Conservation (phyloP, 139 green algal genomes). For the Coelastrella sp. region DNA sequence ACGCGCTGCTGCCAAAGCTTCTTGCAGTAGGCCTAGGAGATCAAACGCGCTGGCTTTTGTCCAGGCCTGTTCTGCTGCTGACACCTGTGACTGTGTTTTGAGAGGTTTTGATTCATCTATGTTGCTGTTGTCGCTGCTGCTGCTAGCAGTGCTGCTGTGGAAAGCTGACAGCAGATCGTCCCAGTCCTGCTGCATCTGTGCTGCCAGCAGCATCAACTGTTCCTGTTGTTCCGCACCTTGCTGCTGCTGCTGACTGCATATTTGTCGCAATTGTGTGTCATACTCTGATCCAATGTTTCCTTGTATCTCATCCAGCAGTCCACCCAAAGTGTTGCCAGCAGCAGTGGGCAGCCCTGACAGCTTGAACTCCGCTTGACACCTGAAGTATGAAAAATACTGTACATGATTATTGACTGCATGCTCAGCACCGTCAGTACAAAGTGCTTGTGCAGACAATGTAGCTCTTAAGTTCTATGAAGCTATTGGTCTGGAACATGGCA, state of each 20-base stretch:
- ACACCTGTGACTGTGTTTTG: not conserved
- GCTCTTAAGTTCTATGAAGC: no score
- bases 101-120: not conserved
- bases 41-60: slow-evolving; percentile 21
- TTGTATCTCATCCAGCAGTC: not conserved
- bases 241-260: slow-evolving; percentile 19
- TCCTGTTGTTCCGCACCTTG: not conserved
- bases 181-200: slow-evolving; percentile 11
- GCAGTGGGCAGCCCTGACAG: not conserved
- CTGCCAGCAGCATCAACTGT: not conserved
- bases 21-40: slow-evolving; percentile 12
- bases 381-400: not conserved
- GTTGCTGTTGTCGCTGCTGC: not conserved
- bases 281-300: not conserved
- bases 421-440: not conserved
- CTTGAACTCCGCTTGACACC: not conserved
- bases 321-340: not conserved
- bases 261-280: slow-evolving; percentile 9
- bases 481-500: no score
- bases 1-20: not conserved
- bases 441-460: no score
- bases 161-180: not conserved
- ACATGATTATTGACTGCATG: not conserved
- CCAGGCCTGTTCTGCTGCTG: not conserved
- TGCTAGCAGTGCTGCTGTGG: not conserved